Base-by-base conservation (phyloP, 2,329 filamentous ascomycete genomes). In the Alternaria tenuissima region DNA sequence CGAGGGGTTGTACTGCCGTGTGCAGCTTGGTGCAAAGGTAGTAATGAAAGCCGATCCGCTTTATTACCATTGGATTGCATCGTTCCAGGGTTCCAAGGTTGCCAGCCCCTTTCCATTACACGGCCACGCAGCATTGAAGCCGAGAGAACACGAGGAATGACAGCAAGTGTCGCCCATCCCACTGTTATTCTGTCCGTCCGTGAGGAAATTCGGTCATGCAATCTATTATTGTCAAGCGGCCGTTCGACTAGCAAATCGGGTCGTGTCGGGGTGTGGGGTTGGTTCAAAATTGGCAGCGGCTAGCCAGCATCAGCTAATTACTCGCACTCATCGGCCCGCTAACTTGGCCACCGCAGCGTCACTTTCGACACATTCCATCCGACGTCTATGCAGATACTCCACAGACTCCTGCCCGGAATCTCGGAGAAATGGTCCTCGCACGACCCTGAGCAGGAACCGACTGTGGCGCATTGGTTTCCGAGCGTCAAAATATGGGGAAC, bases 401-500 rank as follows among this genome's bases (percentile, higher is more conserved):
- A 56, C 32, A 49, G 14, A 26, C 39, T 12, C 44, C 42, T 38
- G 42, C 26, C n/a, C 44, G 24, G 53, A 46, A 42, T 12, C n/a
- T 57, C 38, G 53, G 53, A 53, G 30, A 28, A 38, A 38, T 49
- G 24, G 38, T 44, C 52, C 38, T 44, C 42, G 36, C 12, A 39
- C 30, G 7, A 47, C 22, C 30, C 55, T 55, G 41, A 48, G n/a
- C 24, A 30, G 24, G 20, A 36, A 18, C 39, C 47, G 52, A 28
- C 20, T 53, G 47, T 62, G 57, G 57, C 42, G 52, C 34, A 22
- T 44, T 36, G 28, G n/a, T 41, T 32, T 39, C 30, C 7, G n/a
- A 53, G 4, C 7, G 18, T 30, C 36, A 34, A 63, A 65, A 52
- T 55, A 24, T 62, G 62, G 65, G 52, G 67, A 61, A 46, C 44